Base-by-base conservation (phyloP, 2,329 filamentous ascomycete species). In the Fusarium nisikadoi region DNA sequence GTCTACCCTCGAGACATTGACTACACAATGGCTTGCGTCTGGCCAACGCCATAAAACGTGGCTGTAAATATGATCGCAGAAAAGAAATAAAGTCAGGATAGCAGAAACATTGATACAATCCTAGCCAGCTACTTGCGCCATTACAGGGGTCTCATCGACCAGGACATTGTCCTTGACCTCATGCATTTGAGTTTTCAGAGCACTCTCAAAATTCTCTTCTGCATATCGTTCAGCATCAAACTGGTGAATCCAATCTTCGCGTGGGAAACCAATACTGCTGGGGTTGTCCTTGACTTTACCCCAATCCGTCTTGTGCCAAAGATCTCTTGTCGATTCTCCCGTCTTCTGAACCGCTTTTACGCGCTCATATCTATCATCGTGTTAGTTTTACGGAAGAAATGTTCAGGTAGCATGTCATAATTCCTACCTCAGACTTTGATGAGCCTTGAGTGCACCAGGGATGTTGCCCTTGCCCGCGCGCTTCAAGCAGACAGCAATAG, bases 221-320 rank as follows among this genome's bases (percentile, higher is more conserved):
- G 73, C 69, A 41, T 75, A 55, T 5, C 33, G 35, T 17, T 75
- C 73, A 2, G 73, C 60, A n/a, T 75, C 73, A 11, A 75, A 75
- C 1, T 61, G 47, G 20, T 75, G 73, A 8, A 75, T 73, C 73
- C 73, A 75, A 10, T 71, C 73, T 8, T 76, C 73, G 2, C 71
- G 58, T 1, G 73, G 73, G 2, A 75, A 69, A 0, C 62, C 71
- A 8, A 75, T 72, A 2, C 62, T 75, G 3, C 41, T 58, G 0
- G 73, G 73, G 8, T 75, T 54, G 12, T 71, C 27, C 10, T 65
- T 73, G 4, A 74, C 73, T 7, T 62, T 58, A 6, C 36, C 59
- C 73, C 73, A 75, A 31, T 75, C 63, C 3, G 71, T 75, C 27
- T 73, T 76, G 14, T 75, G 73, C 73, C 73, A 75, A 6, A 75